Conservation (phyloP, 1,284 basidiomycete species). For the Cutaneotrichosporon sp. region DNA sequence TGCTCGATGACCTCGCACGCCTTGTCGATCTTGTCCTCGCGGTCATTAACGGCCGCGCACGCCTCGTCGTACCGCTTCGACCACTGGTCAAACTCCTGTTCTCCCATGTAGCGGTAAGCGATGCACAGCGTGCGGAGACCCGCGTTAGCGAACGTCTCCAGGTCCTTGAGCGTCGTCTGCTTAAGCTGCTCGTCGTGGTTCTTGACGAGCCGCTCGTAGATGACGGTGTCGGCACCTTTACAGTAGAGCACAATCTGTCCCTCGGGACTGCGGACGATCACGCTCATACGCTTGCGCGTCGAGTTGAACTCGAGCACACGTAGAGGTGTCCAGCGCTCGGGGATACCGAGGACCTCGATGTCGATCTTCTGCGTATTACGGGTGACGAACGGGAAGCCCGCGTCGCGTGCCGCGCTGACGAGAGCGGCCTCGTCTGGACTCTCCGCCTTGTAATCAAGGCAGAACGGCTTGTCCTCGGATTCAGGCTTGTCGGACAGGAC, state of each 20-base stretch:
- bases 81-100: slow-evolving; percentile 84
- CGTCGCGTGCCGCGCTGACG: slow-evolving; percentile 85
- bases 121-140: slow-evolving; percentile 91
- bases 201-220: slow-evolving; percentile 75
- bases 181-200: slow-evolving; percentile 75
- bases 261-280: slow-evolving; percentile 77
- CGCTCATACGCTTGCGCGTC: slow-evolving; percentile 90
- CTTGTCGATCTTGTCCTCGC: slow-evolving; percentile 88
- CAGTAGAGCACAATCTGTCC: slow-evolving; percentile 80
- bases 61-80: slow-evolving; percentile 78
- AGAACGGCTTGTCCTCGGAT: slow-evolving; percentile 63
- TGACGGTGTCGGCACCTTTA: slow-evolving; percentile 96
- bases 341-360: slow-evolving; percentile 86
- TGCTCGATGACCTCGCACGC: slow-evolving; percentile 82
- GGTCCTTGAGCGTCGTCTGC: slow-evolving; percentile 74
- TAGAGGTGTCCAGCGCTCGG: slow-evolving; percentile 75
- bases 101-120: slow-evolving; percentile 72
- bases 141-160: slow-evolving; percentile 90
- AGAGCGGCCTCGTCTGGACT: slow-evolving; percentile 87
- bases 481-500: slow-evolving; percentile 74
- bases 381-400: slow-evolving; percentile 85
- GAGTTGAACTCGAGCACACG: slow-evolving; percentile 90
- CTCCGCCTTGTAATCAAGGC: slow-evolving; percentile 90
- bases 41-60: slow-evolving; percentile 67
- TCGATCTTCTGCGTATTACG: slow-evolving; percentile 74